Evolutionary conservation across 106 monocot species (phyloP), one percentile per base, ranked within the genome.

Genomic region (Apostasia shenzhenica): DNA sequence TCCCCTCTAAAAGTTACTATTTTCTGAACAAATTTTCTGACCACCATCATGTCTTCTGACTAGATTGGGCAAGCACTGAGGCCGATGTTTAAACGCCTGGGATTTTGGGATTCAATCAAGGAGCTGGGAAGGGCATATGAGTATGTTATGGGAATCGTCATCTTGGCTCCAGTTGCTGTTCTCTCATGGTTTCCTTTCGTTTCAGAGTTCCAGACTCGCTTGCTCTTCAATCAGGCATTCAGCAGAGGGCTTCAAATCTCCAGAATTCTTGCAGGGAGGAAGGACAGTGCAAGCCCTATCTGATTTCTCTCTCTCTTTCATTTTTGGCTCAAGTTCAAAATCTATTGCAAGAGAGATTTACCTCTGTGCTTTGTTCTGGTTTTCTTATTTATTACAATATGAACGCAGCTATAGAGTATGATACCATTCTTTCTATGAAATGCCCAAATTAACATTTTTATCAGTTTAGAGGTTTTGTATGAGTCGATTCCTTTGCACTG

Each of bases 191-290:
- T 95, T 68, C 91, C 95, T 37, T 95, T 95, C 50, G 86, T 95
- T 12, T 95, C 95, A 0, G 95, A 95, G 70, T 95, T 95, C 66
- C 95, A 95, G 65, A 80, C 95, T 0, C 83, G 95, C 3, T 62
- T 94, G 56, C 91, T 94, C n/a, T 94, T 94, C 77, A 94, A 94
- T 65, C 94, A 94, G 61, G 94, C 91, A 0, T 95, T 95, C 76
- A 95, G 94, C 59, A 83, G 95, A 42, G 95, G 95, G 1, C 80
- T 95, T 42, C 95, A 95, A 59, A 91, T 95, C 53, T 95, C 95
- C 41, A 83, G 81, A 73, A 95, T 95, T 75, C 95, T 95, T 63
- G 82, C 86, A 0, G 95, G 95, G 40, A 79, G 69, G 70, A 86
- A 82, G 67, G 91, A 82, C 14, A 61, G 66, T 46, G 40, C 59